Evolutionary conservation across 257 asterid genomes (phyloP).

Genomic region (Rauvolfia tetraphylla): DNA sequence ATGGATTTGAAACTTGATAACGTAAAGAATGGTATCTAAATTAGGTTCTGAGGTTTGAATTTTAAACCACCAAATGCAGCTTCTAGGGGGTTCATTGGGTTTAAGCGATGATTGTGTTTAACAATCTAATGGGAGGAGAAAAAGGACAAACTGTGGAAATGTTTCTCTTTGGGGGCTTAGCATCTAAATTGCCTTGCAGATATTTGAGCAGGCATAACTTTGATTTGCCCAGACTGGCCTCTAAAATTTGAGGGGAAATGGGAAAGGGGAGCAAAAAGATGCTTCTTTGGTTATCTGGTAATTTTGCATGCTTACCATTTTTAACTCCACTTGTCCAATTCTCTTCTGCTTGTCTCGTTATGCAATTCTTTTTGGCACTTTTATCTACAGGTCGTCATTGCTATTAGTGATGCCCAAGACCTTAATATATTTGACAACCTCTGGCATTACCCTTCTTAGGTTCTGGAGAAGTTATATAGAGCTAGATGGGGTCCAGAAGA

Average conservation of each 20-base stretch:
- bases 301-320: background rate
- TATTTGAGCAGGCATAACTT: background rate
- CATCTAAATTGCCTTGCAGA: background rate
- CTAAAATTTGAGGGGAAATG: background rate
- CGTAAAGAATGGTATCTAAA: background rate
- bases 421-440: background rate
- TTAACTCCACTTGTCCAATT: too few relatives aligned
- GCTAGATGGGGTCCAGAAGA: constrained; percentile 96
- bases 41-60: background rate
- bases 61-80: too few relatives aligned
- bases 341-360: background rate
- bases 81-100: too few relatives aligned
- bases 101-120: background rate
- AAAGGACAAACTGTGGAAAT: background rate
- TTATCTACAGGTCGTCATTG: background rate
- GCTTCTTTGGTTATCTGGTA: background rate
- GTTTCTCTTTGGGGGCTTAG: too few relatives aligned
- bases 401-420: background rate
- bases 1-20: background rate
- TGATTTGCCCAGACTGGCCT: background rate
- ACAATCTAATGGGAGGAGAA: background rate
- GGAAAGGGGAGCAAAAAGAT: background rate
- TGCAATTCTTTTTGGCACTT: background rate
- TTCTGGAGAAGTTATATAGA: constrained; percentile 71
- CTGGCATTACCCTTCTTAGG: constrained; percentile 37